These are phyloP conservation scores for Suhomyces kunorum DNA, from an alignment of 1,139 yeast genomes.

Conservation along the genomic window DNA sequence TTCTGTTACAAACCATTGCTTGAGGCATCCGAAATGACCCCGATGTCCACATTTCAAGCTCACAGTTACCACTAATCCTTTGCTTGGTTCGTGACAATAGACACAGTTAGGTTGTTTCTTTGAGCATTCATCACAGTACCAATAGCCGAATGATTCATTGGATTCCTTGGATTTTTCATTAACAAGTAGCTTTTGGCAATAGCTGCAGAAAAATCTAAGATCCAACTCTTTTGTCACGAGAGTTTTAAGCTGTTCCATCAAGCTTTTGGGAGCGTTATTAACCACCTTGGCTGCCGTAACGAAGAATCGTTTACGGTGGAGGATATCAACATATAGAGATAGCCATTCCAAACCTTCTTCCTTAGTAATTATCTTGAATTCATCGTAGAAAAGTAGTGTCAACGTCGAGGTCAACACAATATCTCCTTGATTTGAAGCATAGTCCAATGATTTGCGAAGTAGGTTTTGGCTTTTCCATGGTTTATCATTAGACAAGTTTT, in stretches of 20 bases:
- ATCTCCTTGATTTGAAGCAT: conserved; percentile 65
- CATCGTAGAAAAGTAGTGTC: conserved; percentile 54
- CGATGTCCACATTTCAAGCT: conserved; percentile 80
- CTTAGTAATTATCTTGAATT: conserved; percentile 24
- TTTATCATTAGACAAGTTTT: conserved; percentile 12
- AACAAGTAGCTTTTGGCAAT: conserved; percentile 62
- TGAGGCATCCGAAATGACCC: conserved; percentile 81
- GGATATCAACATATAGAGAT: conserved; percentile 55
- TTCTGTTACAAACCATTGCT: conserved; percentile 72
- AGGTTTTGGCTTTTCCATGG: conserved; percentile 39
- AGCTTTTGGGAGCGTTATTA: conserved; percentile 42
- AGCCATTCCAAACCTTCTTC: conserved; percentile 54
- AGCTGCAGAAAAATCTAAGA: conserved; percentile 65
- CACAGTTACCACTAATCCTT: conserved; percentile 68
- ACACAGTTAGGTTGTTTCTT: conserved; percentile 66
- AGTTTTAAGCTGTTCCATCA: conserved; percentile 43
- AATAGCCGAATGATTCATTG: conserved; percentile 55
- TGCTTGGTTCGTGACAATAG: conserved; percentile 78
- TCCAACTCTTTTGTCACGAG: conserved; percentile 56
- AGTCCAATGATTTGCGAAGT: conserved; percentile 49
- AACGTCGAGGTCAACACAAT: conserved; percentile 62
- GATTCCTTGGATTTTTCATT: conserved; percentile 57
- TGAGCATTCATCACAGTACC: conserved; percentile 82
- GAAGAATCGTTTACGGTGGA: conserved; percentile 56
- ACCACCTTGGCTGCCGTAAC: conserved; percentile 59